phyloP scores from a whole-genome alignment of 176 grass and related monocot species.

The Juncus inflexus region DNA sequence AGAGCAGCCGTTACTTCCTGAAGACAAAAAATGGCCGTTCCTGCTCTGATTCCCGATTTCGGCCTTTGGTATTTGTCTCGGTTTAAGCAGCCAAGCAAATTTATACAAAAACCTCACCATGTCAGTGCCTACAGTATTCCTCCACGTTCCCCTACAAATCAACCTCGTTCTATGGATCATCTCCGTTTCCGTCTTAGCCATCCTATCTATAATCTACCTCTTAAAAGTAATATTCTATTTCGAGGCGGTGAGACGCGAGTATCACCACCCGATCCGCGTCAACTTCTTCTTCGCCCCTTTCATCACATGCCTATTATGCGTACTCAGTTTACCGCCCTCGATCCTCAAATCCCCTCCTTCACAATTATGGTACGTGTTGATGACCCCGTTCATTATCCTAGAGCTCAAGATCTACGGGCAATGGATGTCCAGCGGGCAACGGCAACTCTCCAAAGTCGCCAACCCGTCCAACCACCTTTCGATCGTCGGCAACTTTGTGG shows the following conservation, averaged over 20 bases:
- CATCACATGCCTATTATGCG: constrained; percentile 84
- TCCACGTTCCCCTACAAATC: constrained; percentile 53
- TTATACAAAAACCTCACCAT: constrained; percentile 76
- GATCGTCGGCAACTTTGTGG: constrained; percentile 88
- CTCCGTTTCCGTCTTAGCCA: constrained; percentile 43
- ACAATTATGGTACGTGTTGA: constrained; percentile 75
- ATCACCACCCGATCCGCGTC: constrained; percentile 81
- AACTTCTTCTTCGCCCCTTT: constrained; percentile 99
- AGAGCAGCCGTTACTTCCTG: constrained; percentile 64
- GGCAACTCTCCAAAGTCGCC: constrained; percentile 66
- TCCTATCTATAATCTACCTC: constrained; percentile 43
- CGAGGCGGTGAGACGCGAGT: constrained; percentile 79
- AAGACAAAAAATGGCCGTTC: constrained; percentile 91
- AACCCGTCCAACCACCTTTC: constrained; percentile 92
- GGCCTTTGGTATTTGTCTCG: constrained; percentile 81
- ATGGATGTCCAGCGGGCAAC: constrained; percentile 91
- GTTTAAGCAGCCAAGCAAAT: constrained; percentile 85
- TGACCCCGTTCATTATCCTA: constrained; percentile 69
- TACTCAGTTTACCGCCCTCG: constrained; percentile 49
- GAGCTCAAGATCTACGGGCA: constrained; percentile 98
- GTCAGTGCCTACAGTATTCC: constrained; percentile 63
- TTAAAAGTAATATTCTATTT: constrained; percentile 77
- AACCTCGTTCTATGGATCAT: constrained; percentile 87
- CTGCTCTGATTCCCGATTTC: constrained; percentile 89
- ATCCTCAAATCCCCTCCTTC: constrained; percentile 34